A percentile compares a stretch with the other conserved stretches of the same genome.
phyloP scores from a whole-genome alignment of 257 asterid species.

The Solanum corneliomulleri region DNA sequence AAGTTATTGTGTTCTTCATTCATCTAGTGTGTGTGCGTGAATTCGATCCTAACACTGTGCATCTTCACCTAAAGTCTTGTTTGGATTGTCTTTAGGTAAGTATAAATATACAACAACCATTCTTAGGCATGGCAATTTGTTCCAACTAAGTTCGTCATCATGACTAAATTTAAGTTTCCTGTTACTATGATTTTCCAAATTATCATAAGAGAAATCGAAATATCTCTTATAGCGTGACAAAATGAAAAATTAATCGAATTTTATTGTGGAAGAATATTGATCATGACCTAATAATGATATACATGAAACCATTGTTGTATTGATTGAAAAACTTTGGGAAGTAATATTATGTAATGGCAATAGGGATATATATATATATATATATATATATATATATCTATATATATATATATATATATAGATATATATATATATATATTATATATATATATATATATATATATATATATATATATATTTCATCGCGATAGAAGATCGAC shows the following conservation, averaged over 20 bases:
- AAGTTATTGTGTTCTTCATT: too few relatives aligned
- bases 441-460: too few relatives aligned
- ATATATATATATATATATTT: too few relatives aligned
- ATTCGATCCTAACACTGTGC: not conserved
- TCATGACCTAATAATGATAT: too few relatives aligned
- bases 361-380: not conserved
- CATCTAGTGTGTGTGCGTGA: too few relatives aligned
- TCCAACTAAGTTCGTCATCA: not conserved
- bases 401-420: too few relatives aligned
- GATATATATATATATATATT: too few relatives aligned
- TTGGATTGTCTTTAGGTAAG: not conserved
- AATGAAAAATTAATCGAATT: not conserved
- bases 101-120: not conserved
- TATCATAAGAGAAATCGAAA: not conserved
- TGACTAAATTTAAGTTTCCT: too few relatives aligned
- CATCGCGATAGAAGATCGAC: too few relatives aligned
- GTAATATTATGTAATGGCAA: not conserved
- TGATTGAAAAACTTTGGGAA: not conserved
- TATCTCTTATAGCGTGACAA: not conserved
- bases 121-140: not conserved
- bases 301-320: not conserved
- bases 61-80: constrained; percentile 12
- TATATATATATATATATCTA: too few relatives aligned
- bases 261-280: too few relatives aligned
- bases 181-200: too few relatives aligned